Evolutionary conservation across 1,284 basidiomycete genomes (phyloP).

Genomic region (Phellopilus nigrolimitatus): DNA sequence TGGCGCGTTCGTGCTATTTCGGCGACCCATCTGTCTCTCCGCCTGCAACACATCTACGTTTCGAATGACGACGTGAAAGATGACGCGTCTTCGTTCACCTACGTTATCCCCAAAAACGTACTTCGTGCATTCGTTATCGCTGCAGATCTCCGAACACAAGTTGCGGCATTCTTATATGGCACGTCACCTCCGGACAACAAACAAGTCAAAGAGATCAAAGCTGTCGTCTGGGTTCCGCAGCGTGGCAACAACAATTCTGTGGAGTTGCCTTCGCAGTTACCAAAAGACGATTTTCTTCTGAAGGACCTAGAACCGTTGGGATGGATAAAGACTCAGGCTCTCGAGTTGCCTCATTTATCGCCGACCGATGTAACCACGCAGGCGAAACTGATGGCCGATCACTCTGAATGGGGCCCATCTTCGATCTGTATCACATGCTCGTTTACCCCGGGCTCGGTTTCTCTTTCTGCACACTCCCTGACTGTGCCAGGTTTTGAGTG

Average conservation of each 20-base stretch:
- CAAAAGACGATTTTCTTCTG: constrained; percentile 90
- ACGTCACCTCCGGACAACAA: constrained; percentile 92
- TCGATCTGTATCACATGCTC: constrained; percentile 93
- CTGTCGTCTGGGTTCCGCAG: constrained; percentile 93
- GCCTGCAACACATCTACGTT: constrained; percentile 97
- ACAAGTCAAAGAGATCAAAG: constrained; percentile 98
- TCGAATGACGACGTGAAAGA: constrained; percentile 99
- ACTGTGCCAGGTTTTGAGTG: constrained; percentile 95
- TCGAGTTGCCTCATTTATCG: constrained; percentile 89
- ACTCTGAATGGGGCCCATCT: constrained; percentile 91
- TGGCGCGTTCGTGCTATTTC: constrained; percentile 98
- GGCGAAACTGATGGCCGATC: constrained; percentile 94
- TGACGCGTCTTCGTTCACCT: constrained; percentile 90
- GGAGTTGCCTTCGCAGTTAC: constrained; percentile 82
- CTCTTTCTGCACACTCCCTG: constrained; percentile 88
- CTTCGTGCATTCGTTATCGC: constrained; percentile 92
- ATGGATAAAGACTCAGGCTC: constrained; percentile 96
- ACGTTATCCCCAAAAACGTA: constrained; percentile 97
- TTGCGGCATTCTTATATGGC: constrained; percentile 93
- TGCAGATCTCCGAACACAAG: constrained; percentile 93
- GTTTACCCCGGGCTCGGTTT: constrained; percentile 97
- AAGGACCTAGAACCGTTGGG: constrained; percentile 94
- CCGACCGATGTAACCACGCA: constrained; percentile 95
- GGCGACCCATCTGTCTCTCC: constrained; percentile 92
- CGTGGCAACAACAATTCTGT: constrained; percentile 92